phyloP scores from a whole-genome alignment of 257 asterid species.

The Petrea volubilis region DNA sequence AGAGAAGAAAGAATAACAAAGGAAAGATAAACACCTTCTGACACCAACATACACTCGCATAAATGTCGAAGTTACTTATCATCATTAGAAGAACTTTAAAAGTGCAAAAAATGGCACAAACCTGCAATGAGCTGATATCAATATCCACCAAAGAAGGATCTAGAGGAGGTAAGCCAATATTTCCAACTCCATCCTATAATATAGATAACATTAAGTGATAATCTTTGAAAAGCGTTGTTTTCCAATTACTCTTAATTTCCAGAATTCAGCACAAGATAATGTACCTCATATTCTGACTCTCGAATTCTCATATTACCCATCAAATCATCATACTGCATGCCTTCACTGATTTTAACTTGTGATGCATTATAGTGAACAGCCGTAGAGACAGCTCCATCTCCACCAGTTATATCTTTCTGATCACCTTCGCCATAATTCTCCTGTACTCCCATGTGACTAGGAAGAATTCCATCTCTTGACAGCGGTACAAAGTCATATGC shows the following conservation, averaged over 20 bases:
- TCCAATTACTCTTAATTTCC: conserved; percentile 3
- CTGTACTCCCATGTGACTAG: conserved; percentile 40
- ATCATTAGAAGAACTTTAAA: background rate
- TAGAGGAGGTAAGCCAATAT: conserved; percentile 55
- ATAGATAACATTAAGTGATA: conserved; percentile 18
- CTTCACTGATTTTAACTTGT: conserved; percentile 44
- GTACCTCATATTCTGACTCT: conserved; percentile 72
- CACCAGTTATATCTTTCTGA: conserved; percentile 37
- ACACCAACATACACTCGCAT: too few relatives aligned
- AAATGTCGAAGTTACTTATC: conserved; percentile 6
- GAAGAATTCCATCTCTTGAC: conserved; percentile 43
- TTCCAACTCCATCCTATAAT: conserved; percentile 57
- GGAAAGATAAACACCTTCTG: too few relatives aligned
- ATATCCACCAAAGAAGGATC: conserved; percentile 60
- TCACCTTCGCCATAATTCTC: conserved; percentile 42
- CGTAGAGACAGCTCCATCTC: conserved; percentile 42
- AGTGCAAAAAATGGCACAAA: conserved; percentile 34
- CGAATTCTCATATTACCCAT: conserved; percentile 52
- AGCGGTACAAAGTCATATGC: conserved; percentile 58
- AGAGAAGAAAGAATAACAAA: too few relatives aligned
- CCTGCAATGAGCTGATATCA: conserved; percentile 83
- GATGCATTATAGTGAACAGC: conserved; percentile 45
- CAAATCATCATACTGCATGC: conserved; percentile 50
- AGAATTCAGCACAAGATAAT: background rate
- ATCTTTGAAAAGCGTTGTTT: background rate